phyloP scores from a whole-genome alignment of 1,139 yeast species.

The Candida anutae region DNA sequence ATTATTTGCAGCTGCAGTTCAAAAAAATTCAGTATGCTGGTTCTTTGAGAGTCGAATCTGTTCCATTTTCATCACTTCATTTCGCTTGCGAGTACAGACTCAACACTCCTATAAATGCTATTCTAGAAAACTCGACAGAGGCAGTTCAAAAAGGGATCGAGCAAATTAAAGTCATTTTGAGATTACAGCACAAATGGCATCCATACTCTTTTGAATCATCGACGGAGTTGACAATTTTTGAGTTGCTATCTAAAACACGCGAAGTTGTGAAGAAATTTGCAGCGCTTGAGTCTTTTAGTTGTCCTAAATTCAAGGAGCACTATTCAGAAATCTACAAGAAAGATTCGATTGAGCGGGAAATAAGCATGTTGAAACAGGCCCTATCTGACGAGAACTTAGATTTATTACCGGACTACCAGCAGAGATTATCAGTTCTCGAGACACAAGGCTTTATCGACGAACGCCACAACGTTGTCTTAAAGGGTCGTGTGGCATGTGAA shows the following conservation, averaged over 20 bases:
- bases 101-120: conserved; percentile 31
- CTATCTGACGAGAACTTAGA: conserved; percentile 86
- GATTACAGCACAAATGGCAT: conserved; percentile 37
- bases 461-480: conserved; percentile 67
- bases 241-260: conserved; percentile 39
- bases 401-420: conserved; percentile 88
- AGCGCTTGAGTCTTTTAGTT: conserved; percentile 17
- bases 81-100: conserved; percentile 41
- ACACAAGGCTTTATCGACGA: conserved; percentile 71
- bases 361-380: conserved; percentile 49
- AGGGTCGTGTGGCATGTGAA: conserved; percentile 85
- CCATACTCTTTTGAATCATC: conserved; percentile 38
- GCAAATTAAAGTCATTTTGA: conserved; percentile 32
- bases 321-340: conserved; percentile 42
- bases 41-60: conserved; percentile 31
- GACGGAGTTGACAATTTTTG: conserved; percentile 47
- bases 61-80: conserved; percentile 42
- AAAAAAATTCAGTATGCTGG: conserved; percentile 24
- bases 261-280: conserved; percentile 29
- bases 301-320: conserved; percentile 40
- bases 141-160: conserved; percentile 35
- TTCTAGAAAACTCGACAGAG: conserved; percentile 36
- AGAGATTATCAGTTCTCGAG: conserved; percentile 69
- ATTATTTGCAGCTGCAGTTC: conserved; percentile 20
- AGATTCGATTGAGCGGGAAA: conserved; percentile 39